Evolutionary conservation across 176 grass and related monocot species (phyloP).

Genomic region (Ampelocalamus luodianensis): DNA sequence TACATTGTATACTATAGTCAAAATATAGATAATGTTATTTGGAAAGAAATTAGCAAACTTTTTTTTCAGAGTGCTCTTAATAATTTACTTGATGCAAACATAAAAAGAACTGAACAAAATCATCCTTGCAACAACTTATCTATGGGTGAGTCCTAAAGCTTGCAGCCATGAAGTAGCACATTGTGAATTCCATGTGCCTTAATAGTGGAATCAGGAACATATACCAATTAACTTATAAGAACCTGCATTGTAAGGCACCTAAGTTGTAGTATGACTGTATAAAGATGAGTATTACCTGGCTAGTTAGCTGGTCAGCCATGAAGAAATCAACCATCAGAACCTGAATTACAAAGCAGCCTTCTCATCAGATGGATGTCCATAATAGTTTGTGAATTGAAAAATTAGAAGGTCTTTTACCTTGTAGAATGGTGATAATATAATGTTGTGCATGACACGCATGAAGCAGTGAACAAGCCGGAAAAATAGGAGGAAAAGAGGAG

Average conservation of each 20-base stretch:
- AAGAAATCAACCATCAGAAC: constrained; percentile 98
- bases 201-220: constrained; percentile 74
- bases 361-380: background rate
- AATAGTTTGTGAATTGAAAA: background rate
- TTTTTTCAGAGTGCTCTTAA: too few species aligned
- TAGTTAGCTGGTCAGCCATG: constrained; percentile 98
- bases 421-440: constrained; percentile 84
- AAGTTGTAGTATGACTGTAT: background rate
- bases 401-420: constrained; percentile 46
- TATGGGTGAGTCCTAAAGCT: constrained; percentile 61
- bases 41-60: too few species aligned
- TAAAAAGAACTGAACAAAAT: too few species aligned
- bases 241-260: background rate
- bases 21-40: too few species aligned
- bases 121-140: too few species aligned
- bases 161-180: constrained; percentile 89
- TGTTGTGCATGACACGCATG: constrained; percentile 82
- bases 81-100: too few species aligned
- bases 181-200: constrained; percentile 83
- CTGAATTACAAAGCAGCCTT: constrained; percentile 36
- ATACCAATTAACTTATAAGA: background rate
- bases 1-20: too few species aligned
- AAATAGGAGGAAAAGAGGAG: too few species aligned
- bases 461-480: constrained; percentile 49
- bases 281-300: constrained; percentile 60